Percentiles rank a stretch among this genome's conserved stretches.
phyloP scores from a whole-genome alignment of 257 asterid species.

The Penstemon davidsonii region DNA sequence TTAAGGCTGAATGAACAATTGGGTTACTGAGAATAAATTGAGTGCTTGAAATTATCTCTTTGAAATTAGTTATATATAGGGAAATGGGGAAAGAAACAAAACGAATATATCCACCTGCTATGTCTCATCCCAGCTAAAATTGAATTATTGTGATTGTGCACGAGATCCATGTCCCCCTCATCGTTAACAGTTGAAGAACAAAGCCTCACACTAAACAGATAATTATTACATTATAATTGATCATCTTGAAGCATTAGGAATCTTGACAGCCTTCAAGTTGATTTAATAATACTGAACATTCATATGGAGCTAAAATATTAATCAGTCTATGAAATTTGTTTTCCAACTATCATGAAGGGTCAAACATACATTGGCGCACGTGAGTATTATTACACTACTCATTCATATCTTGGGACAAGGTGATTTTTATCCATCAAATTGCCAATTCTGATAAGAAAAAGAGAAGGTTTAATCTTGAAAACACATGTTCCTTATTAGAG shows the following conservation, averaged over 20 bases:
- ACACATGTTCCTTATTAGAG: too few species aligned
- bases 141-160: background rate
- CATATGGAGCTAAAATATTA: background rate
- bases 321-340: background rate
- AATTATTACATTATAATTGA: background rate
- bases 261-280: background rate
- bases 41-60: background rate
- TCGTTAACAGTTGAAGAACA: background rate
- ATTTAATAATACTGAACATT: background rate
- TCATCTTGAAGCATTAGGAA: background rate
- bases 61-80: slow-evolving; percentile 1
- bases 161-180: background rate
- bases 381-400: too few species aligned
- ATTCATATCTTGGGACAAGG: too few species aligned
- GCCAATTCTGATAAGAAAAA: too few species aligned
- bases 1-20: background rate
- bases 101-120: background rate
- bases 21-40: background rate
- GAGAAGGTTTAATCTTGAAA: too few species aligned
- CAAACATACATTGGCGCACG: background rate
- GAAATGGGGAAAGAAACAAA: slow-evolving; percentile 9
- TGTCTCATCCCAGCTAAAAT: background rate
- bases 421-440: too few species aligned
- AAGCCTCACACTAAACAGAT: background rate
- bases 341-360: background rate